Evolutionary conservation across 2,329 filamentous ascomycete genomes (phyloP), one percentile per base, ranked within the genome.

Genomic region (Talaromyces funiculosus): DNA sequence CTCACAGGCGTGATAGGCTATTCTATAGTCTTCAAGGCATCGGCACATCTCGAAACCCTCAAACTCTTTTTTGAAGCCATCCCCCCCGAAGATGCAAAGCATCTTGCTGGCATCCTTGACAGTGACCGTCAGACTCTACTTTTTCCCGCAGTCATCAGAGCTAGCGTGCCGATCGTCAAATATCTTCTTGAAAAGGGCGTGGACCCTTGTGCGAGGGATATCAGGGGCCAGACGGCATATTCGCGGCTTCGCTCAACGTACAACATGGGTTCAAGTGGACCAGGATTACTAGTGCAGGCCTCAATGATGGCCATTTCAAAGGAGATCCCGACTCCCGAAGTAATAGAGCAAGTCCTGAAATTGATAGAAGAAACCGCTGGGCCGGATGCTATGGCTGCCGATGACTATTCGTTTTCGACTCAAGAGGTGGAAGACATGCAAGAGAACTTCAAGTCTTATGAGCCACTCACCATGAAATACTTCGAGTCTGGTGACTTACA

Each of bases 11-110:
- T 16, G 18, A 7, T n/a, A 53, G 49, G 49, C 29, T 35, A 53
- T 22, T 53, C 49, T 37, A 29, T 53, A 20, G 49, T 53, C 5
- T 53, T 53, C 49, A 53, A 53, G 37, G 49, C 49, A 53, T 37
- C 26, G 18, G 31, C 10, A 37, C n/a, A 53, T 18, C 8, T 53
- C 20, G 29, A 53, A 53, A 33, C 37, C 2, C 29, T 53, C 29
- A 37, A 35, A 37, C 7, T 37, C 5, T 53, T 53, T 4, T 53
- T 53, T 24, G 49, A 53, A 37, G 24, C 31, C 18, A 22, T 53
- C 12, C 49, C 49, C 1, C 29, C 49, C 8, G 49, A 53, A 24
- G 49, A 53, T 53, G 49, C 49, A 37, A 53, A 37, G 14, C 18
- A 35, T 16, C 49, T 53, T 53, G 18, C 49, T 4, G 12, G 31